Base-by-base conservation (phyloP, 148 eudicot genomes). In the Pharnaceum exiguum region DNA sequence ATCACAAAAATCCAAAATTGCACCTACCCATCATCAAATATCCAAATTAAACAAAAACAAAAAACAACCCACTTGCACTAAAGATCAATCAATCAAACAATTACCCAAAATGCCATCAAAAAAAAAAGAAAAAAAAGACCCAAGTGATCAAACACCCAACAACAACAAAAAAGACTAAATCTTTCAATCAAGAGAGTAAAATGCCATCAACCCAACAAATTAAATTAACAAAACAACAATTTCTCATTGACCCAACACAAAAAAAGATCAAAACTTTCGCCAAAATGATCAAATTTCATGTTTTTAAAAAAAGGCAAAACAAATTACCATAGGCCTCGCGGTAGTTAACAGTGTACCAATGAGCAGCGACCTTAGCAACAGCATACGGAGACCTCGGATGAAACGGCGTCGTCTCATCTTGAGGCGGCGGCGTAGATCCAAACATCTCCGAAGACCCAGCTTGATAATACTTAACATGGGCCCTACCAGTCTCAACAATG, bases 381-480 rank as follows among this genome's bases (percentile, higher is more conserved):
- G 95, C 99, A 56, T 93, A 93, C 10, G 99, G 99, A 2, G 96
- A 88, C 28, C 99, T 59, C 0, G 99, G 96, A 60, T 93, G 96
- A 67, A 93, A 93, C 10, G 96, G 96, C 5, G 99, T 69, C 0
- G 68, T 23, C 39, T 93, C 99, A 1, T 72, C 51, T 32, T 93
- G 96, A 0, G 99, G 96, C 0, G 99, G 96, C 8, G 89, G 85
- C 0, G 95, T 93, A 51, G 95, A 69, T 62, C 99, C 99, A 59
- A 83, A 93, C 99, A 93, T 93, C 71, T 93, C 99, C 0, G 95
- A 85, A 1, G 96, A 88, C 3, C 99, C 99, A 0, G 99, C 99
- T 15, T 88, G 96, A 53, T 93, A 93, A 59, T 88, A 93, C 75
- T 59, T 64, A 10, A 93, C 62, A 67, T 85, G 68, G 10, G 63